Evolutionary conservation across 2,329 filamentous ascomycete species (phyloP).

Genomic region (Aspergillus brunneoviolaceus): DNA sequence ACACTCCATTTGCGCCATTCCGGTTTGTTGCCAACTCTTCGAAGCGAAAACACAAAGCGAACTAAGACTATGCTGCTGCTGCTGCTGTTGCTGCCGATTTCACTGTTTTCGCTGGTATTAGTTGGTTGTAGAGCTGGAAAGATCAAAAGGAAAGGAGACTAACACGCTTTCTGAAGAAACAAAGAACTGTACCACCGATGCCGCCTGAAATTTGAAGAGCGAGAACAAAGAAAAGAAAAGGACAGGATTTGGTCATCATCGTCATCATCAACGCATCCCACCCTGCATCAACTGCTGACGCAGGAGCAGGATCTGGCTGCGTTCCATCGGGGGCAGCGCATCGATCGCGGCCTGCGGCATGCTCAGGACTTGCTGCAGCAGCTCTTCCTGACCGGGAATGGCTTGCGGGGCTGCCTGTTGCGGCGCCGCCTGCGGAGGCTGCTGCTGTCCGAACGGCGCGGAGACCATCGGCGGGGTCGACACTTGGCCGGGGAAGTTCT

Average conservation of each 20-base stretch:
- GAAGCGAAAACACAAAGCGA: background rate
- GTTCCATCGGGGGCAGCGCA: constrained; percentile 70
- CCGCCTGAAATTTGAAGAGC: background rate
- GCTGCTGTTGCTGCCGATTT: too few relatives aligned
- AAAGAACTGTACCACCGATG: background rate
- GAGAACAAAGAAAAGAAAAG: background rate
- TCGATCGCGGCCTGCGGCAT: constrained; percentile 80
- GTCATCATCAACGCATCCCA: constrained; percentile 32
- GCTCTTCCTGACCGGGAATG: constrained; percentile 65
- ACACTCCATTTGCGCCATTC: background rate
- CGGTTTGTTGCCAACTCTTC: background rate
- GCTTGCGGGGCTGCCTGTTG: constrained; percentile 42
- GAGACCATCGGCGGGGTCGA: constrained; percentile 53
- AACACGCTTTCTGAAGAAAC: constrained; percentile 2
- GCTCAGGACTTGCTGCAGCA: constrained; percentile 78
- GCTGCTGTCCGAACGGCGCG: constrained; percentile 40
- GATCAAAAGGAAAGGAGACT: background rate
- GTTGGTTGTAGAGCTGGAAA: background rate
- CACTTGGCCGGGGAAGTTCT: constrained; percentile 45
- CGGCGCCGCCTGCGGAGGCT: constrained; percentile 42
- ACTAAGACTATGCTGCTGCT: too few relatives aligned
- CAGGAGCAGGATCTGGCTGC: constrained; percentile 75
- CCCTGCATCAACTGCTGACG: constrained; percentile 61
- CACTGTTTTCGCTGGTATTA: background rate
- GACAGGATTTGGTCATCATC: background rate